Percentiles rank a stretch among this genome's conserved stretches.
Conservation (phyloP, 345 rosid species). For the Acer campestre region DNA sequence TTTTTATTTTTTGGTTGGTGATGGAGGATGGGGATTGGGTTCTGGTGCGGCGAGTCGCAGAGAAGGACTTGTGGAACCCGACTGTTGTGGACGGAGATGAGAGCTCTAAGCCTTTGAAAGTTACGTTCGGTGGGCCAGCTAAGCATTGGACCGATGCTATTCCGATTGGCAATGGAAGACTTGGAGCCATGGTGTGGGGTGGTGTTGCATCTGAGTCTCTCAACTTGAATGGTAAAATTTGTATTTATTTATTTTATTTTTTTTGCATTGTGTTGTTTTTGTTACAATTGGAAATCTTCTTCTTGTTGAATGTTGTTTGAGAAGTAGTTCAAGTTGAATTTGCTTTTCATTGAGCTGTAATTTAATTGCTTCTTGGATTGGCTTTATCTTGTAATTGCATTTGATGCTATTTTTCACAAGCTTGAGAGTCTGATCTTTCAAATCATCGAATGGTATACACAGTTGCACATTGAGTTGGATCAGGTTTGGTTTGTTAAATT, state of each 20-base stretch:
- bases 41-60: conserved; percentile 47
- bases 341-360: not conserved
- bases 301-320: not conserved
- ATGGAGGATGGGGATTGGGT: conserved; percentile 49
- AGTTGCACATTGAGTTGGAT: not conserved
- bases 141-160: conserved; percentile 85
- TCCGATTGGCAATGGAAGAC: conserved; percentile 91
- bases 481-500: not conserved
- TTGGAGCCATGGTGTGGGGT: conserved; percentile 97
- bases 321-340: not conserved
- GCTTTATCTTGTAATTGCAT: conserved; percentile 3
- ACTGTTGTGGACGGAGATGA: conserved; percentile 30
- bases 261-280: not conserved
- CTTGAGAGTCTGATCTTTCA: not conserved
- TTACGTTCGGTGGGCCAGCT: conserved; percentile 71
- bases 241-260: not conserved
- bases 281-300: not conserved
- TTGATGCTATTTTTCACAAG: not conserved
- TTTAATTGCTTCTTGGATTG: not conserved
- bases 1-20: not conserved
- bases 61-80: conserved; percentile 51
- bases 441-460: not conserved
- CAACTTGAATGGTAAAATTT: conserved; percentile 68
- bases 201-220: conserved; percentile 72
- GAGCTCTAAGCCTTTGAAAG: conserved; percentile 53